phyloP scores from a whole-genome alignment of 2,329 filamentous ascomycete genomes.

The Fusarium tjaetaba region DNA sequence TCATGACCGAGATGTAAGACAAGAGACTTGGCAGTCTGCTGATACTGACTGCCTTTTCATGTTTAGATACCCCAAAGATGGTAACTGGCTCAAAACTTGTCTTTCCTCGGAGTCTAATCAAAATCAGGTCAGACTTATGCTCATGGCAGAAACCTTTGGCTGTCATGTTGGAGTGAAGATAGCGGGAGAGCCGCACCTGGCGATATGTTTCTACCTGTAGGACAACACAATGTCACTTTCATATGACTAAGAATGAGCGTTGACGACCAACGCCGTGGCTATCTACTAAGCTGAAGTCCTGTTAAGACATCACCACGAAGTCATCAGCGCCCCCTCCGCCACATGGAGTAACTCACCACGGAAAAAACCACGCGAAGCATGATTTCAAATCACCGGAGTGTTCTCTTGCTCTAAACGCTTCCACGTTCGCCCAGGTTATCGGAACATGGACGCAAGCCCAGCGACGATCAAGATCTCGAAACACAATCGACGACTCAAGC shows the following conservation, averaged over 20 bases:
- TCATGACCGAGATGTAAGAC: background rate
- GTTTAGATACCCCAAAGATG: fast-evolving
- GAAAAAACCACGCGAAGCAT: fast-evolving
- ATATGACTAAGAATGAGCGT: background rate
- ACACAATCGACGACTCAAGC: background rate
- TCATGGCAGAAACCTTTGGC: background rate
- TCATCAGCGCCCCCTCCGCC: background rate
- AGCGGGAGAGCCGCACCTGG: background rate
- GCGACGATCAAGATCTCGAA: background rate
- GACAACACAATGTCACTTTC: background rate
- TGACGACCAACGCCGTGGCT: background rate
- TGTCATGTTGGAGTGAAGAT: too few species aligned
- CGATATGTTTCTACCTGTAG: background rate
- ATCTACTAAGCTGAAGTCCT: background rate
- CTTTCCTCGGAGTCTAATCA: fast-evolving
- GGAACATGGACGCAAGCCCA: background rate
- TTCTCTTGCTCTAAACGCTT: background rate
- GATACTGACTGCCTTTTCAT: background rate
- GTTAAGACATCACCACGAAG: background rate
- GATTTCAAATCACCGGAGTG: background rate
- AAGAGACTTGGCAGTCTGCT: fast-evolving
- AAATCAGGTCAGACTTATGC: background rate
- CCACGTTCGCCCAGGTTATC: background rate
- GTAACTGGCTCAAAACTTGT: fast-evolving
- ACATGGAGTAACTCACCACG: background rate